These are phyloP conservation scores for Paramecium sexaurelia DNA, from an alignment of 73 alveolate species.

Conservation along the genomic window DNA sequence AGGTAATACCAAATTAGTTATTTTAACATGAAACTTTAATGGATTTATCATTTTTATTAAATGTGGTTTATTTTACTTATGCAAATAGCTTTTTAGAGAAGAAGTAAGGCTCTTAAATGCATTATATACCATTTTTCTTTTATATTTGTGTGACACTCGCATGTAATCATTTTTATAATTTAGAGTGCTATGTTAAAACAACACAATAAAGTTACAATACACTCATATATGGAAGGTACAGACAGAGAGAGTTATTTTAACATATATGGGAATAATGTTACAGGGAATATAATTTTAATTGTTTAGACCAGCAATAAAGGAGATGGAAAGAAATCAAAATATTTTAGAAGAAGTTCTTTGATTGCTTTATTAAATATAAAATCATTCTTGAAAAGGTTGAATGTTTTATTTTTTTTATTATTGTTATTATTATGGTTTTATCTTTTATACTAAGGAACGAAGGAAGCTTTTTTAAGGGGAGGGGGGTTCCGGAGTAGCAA, in stretches of 20 bases:
- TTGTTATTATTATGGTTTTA: neutral
- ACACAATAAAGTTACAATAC: neutral
- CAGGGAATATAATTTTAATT: constrained; percentile 11
- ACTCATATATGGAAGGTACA: constrained; percentile 26
- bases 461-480: neutral
- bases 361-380: neutral
- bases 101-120: neutral
- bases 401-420: neutral
- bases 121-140: neutral
- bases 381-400: neutral
- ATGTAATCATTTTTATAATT: neutral
- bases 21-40: neutral
- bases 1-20: neutral
- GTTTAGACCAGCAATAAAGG: constrained; percentile 16
- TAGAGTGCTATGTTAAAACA: constrained; percentile 6
- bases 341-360: constrained; percentile 19
- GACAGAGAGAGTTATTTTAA: constrained; percentile 5
- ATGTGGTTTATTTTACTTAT: constrained; percentile 6
- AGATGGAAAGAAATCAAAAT: neutral
- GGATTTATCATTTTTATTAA: constrained; percentile 5
- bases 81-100: neutral
- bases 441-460: neutral
- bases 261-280: neutral
- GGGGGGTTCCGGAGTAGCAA: constrained; percentile 5
- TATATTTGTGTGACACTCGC: neutral